Evolutionary conservation across 2,329 filamentous ascomycete species (phyloP).

Genomic region (Diplodia seriata): DNA sequence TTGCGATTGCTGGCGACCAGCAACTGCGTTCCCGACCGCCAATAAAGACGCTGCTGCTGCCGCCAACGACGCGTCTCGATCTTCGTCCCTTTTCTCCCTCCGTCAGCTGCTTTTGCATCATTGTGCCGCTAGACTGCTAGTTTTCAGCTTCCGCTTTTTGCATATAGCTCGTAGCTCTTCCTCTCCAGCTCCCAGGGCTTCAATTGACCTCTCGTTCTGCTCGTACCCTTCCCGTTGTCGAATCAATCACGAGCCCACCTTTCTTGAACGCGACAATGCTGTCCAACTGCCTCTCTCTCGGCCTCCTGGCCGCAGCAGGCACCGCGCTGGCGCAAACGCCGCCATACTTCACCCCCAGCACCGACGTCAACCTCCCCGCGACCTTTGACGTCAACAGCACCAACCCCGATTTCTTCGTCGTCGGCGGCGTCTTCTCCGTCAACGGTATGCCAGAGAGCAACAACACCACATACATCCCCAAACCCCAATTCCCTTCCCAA

Average conservation of each 20-base stretch:
- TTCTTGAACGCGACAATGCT: not conserved
- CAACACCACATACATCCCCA: not conserved
- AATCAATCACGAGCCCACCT: not conserved
- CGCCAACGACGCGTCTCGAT: not conserved
- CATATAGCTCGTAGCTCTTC: not conserved
- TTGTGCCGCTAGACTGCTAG: not conserved
- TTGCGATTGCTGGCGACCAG: not conserved
- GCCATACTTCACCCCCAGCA: slow-evolving; percentile 23
- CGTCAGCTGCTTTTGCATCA: slow-evolving; percentile 1
- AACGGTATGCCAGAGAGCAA: slow-evolving; percentile 1
- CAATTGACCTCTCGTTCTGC: not conserved
- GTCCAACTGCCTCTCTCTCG: not conserved
- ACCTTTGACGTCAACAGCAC: slow-evolving; percentile 30
- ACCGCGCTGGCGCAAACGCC: slow-evolving; percentile 25
- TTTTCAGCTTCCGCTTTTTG: not conserved
- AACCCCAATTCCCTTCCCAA: not conserved
- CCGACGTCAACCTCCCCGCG: slow-evolving; percentile 10
- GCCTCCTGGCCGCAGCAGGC: slow-evolving; percentile 10
- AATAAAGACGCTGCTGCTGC: slow-evolving; percentile 18
- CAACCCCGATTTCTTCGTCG: slow-evolving; percentile 20
- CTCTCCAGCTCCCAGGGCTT: not conserved
- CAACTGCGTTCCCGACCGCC: not conserved
- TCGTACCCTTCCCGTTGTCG: too few relatives aligned
- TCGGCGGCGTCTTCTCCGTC: slow-evolving; percentile 20
- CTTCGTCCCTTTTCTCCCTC: not conserved